Conservation (phyloP, 768 basidiomycete genomes). For the Auricularia auricula-judae region DNA sequence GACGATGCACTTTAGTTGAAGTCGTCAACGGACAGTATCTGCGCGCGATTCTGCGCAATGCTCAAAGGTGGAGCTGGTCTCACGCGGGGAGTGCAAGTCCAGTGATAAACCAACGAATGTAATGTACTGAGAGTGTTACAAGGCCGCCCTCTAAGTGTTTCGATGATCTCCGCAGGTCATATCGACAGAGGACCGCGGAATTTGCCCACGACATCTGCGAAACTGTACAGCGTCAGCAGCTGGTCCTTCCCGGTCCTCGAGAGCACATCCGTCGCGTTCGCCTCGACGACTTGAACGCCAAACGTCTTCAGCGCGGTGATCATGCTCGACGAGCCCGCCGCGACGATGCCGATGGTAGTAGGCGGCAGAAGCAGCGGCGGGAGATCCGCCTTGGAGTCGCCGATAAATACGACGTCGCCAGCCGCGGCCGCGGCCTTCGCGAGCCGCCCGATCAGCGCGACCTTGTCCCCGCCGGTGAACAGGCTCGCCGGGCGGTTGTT, state of each 20-base stretch:
- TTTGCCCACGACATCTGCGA: not conserved
- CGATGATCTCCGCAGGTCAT: not conserved
- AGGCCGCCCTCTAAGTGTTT: too few species aligned
- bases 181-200: not conserved
- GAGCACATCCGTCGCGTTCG: not conserved
- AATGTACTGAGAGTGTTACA: too few species aligned
- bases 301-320: not conserved
- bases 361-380: not conserved
- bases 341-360: not conserved
- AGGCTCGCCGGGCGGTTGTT: not conserved
- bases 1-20: too few species aligned
- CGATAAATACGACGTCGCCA: not conserved
- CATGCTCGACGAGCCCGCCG: not conserved
- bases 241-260: not conserved
- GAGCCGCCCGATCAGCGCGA: not conserved
- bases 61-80: too few species aligned
- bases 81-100: too few species aligned
- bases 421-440: not conserved
- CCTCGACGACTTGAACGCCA: not conserved
- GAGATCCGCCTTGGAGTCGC: not conserved
- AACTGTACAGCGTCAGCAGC: not conserved
- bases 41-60: too few species aligned
- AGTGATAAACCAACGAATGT: too few species aligned
- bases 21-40: too few species aligned
- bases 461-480: not conserved